Evolutionary conservation across 495 filamentous ascomycete species (phyloP).

Genomic region (Lepraria neglecta): DNA sequence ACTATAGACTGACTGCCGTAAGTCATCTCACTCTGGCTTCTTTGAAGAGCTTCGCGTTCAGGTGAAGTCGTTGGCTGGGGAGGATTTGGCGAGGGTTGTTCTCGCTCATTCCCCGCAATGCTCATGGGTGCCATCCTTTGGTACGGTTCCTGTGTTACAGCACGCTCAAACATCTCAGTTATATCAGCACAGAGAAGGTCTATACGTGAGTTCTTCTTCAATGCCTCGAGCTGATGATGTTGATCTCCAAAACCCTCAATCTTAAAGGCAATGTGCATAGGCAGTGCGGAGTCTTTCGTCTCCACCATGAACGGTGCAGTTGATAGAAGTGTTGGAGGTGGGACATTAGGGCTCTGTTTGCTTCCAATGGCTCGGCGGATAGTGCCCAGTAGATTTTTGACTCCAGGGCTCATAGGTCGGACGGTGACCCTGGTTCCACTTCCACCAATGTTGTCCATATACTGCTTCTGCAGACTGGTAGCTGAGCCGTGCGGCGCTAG

Average conservation of each 20-base stretch:
- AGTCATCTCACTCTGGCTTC: constrained; percentile 57
- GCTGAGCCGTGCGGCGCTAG: constrained; percentile 47
- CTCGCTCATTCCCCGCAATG: constrained; percentile 23
- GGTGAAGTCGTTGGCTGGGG: constrained; percentile 17
- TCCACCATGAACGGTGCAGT: constrained; percentile 20
- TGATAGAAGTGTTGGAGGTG: constrained; percentile 26
- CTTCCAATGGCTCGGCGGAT: constrained; percentile 83
- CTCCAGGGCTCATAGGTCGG: constrained; percentile 50
- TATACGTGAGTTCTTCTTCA: constrained; percentile 46
- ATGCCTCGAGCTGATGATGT: constrained; percentile 34
- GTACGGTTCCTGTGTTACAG: constrained; percentile 17
- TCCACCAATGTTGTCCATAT: constrained; percentile 14
- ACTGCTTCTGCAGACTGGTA: constrained; percentile 25
- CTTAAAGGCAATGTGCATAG: constrained; percentile 43
- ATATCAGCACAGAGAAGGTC: constrained; percentile 77
- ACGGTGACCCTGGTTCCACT: constrained; percentile 29
- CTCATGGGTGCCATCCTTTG: constrained; percentile 15
- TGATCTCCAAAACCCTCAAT: constrained; percentile 43
- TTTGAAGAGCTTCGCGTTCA: constrained; percentile 28
- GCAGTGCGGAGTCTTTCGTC: constrained; percentile 41
- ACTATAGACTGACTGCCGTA: constrained; percentile 79
- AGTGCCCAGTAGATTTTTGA: constrained; percentile 80
- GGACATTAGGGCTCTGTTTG: constrained; percentile 46
- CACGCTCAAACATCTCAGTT: constrained; percentile 53
- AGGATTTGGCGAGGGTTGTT: constrained; percentile 24